Percentiles rank a stretch among this genome's conserved stretches.
Conservation (phyloP, 805 yeast species). For the Cyberlindnera suaveolens region DNA sequence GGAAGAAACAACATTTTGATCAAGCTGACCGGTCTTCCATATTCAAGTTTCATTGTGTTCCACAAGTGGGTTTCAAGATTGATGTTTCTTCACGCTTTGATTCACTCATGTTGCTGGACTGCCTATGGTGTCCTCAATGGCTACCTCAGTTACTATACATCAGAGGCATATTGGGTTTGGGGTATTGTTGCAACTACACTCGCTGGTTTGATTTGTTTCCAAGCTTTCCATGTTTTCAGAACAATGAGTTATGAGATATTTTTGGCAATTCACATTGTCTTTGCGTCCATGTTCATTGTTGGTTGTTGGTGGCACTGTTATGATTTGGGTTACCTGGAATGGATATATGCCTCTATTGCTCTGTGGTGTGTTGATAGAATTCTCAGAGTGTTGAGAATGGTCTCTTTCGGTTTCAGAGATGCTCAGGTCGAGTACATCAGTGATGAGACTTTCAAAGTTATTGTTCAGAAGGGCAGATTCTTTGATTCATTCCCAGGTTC, state of each 20-base stretch:
- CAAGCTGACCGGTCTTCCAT: constrained; percentile 56
- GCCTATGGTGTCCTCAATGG: constrained; percentile 5
- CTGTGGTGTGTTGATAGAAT: constrained; percentile 36
- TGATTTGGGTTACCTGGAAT: constrained; percentile 47
- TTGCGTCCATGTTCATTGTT: constrained; percentile 47
- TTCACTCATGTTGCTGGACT: constrained; percentile 18
- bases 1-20: constrained; percentile 66
- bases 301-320: constrained; percentile 55
- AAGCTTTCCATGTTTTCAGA: constrained; percentile 47
- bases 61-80: constrained; percentile 61
- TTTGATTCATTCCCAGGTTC: constrained; percentile 52
- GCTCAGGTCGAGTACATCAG: constrained; percentile 21
- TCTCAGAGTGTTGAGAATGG: constrained; percentile 35
- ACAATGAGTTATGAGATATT: constrained; percentile 53
- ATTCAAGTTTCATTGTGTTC: constrained; percentile 52
- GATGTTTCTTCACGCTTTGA: constrained; percentile 21
- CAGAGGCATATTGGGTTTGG: constrained; percentile 21
- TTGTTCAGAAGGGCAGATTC: constrained; percentile 33
- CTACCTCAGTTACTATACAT: neutral
- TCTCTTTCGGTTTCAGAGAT: constrained; percentile 16
- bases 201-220: constrained; percentile 39
- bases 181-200: constrained; percentile 42
- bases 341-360: constrained; percentile 34
- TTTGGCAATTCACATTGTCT: constrained; percentile 47
- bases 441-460: constrained; percentile 43